Evolutionary conservation across 306 rosid genomes (phyloP).

Genomic region (Begonia masoniana): DNA sequence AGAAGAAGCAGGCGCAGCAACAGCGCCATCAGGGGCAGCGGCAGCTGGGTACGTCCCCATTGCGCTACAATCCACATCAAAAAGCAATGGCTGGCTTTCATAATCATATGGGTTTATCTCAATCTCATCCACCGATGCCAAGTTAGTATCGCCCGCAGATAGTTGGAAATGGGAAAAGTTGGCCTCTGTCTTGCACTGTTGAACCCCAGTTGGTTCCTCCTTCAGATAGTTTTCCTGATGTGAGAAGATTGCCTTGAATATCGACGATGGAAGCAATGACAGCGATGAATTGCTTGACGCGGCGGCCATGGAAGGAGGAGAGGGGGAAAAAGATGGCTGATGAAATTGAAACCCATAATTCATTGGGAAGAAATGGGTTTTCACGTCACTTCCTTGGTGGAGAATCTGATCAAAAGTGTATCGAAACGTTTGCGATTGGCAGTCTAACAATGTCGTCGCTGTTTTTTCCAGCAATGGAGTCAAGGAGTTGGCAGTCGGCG

Average conservation of each 20-base stretch:
- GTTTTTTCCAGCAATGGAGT: constrained; percentile 22
- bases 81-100: constrained; percentile 13
- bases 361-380: constrained; percentile 8
- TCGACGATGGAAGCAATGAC: constrained; percentile 10
- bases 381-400: not conserved
- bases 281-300: constrained; percentile 1
- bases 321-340: constrained; percentile 7
- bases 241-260: constrained; percentile 29
- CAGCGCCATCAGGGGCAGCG: not conserved
- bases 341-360: constrained; percentile 2
- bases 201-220: constrained; percentile 13
- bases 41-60: constrained; percentile 13
- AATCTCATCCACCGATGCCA: constrained; percentile 17
- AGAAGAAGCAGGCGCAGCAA: constrained; percentile 7
- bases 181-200: constrained; percentile 23
- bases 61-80: constrained; percentile 19
- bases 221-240: constrained; percentile 20
- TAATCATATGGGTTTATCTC: constrained; percentile 5
- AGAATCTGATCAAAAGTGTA: constrained; percentile 15
- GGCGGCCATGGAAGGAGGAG: not conserved
- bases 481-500: constrained; percentile 10
- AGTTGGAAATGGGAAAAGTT: constrained; percentile 20
- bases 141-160: constrained; percentile 6
- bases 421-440: constrained; percentile 1
- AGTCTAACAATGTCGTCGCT: constrained; percentile 10